Percentiles rank a stretch among this genome's conserved stretches.
Evolutionary conservation across 2,329 filamentous ascomycete genomes (phyloP).

Genomic region (Trichoderma sp.): DNA sequence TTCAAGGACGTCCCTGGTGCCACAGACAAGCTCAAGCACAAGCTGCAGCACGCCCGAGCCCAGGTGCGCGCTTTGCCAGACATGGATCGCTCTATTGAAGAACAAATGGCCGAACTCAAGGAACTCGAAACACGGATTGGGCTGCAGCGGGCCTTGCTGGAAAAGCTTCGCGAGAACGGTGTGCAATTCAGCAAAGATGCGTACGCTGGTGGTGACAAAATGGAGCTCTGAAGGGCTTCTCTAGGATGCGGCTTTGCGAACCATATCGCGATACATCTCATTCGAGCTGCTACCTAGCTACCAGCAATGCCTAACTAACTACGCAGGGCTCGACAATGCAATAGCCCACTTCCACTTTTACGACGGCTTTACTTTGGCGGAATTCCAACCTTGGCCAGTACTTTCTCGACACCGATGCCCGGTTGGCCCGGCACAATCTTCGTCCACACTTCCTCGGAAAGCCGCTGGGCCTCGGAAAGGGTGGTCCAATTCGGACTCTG

Average conservation of each 20-base stretch:
- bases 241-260: neutral
- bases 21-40: conserved; percentile 77
- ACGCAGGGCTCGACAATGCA: conserved; percentile 4
- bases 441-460: conserved; percentile 68
- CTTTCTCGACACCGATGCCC: conserved; percentile 64
- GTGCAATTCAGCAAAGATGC: conserved; percentile 41
- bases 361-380: conserved; percentile 29
- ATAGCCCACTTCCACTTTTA: neutral
- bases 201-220: conserved; percentile 40
- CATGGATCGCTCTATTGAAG: conserved; percentile 64
- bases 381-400: conserved; percentile 58
- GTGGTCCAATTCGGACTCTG: conserved; percentile 86
- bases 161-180: conserved; percentile 53
- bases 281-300: neutral
- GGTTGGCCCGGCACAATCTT: conserved; percentile 66
- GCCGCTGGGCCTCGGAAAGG: conserved; percentile 60
- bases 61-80: conserved; percentile 69
- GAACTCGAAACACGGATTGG: conserved; percentile 66
- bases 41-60: conserved; percentile 75
- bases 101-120: conserved; percentile 71
- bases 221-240: conserved; percentile 44
- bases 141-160: conserved; percentile 62
- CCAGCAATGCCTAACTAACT: neutral
- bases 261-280: neutral
- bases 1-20: conserved; percentile 78